Base-by-base conservation (phyloP, 2,329 filamentous ascomycete species). In the Cladosporium oxysporum region DNA sequence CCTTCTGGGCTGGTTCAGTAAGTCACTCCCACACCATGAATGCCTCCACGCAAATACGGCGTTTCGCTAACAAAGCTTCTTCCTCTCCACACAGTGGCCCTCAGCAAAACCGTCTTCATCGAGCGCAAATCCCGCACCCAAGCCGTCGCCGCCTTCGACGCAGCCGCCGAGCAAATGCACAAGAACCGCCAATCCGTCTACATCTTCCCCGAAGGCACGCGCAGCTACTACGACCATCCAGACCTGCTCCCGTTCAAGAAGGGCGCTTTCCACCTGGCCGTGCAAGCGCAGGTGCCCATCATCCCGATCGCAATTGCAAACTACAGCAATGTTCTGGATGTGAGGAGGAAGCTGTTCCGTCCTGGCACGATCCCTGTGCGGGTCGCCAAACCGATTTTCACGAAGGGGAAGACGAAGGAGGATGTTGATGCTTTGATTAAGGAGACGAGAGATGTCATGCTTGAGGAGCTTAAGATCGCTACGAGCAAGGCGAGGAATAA, bases 221-320 rank as follows among this genome's bases (percentile, higher is more conserved):
- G 95, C 71, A 96, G 91, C 77, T 97, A 98, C 81, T 85, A 91
- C 66, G 87, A 90, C 72, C 89, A 93, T 64, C 91, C 95, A 1
- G 87, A 85, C 66, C 81, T 99, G 73, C 83, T 98, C 64, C 91
- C 93, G n/a, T 99, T 98, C 85, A 99, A 99, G 82, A 99, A 99
- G 83, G 95, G 95, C 67, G 95, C 94, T 57, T 99, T 99, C 80
- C 94, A 99, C 78, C 85, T 99, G 37, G 95, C 95, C 55, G 87
- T 99, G 23, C 91, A 98, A 83, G 94, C 94, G 2, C 91, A 92
- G 70, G 95, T 97, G 6, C 93, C 93, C 29, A 91, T 99, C 73
- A 90, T 99, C 3, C 95, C 95, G 0, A 85, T 96, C 41, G 82
- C 83, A 2, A 77, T 79, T n/a, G 83, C 81, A 23, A 84, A 84